phyloP scores from a whole-genome alignment of 1,139 yeast species.

The Debaryomycetaceae sp. region DNA sequence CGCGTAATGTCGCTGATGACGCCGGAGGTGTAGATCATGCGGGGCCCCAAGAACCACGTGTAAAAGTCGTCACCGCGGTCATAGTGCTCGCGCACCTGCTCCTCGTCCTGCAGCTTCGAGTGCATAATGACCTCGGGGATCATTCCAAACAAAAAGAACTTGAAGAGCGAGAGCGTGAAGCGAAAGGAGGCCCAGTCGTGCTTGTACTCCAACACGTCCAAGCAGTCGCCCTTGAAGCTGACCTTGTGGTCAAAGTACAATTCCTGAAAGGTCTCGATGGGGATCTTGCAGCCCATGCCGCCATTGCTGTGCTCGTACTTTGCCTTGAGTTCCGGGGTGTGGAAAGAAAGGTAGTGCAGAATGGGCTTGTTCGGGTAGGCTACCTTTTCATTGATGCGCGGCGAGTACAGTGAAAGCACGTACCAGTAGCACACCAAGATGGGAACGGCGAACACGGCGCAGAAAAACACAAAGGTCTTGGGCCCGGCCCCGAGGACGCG shows the following conservation, averaged over 20 bases:
- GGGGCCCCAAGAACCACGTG: conserved; percentile 88
- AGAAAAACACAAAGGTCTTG: conserved; percentile 51
- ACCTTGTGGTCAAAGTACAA: conserved; percentile 78
- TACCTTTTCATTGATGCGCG: conserved; percentile 73
- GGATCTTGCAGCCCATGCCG: conserved; percentile 66
- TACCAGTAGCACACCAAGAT: conserved; percentile 79
- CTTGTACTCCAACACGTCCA: conserved; percentile 75
- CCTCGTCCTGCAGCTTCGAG: conserved; percentile 90
- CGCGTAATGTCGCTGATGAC: conserved; percentile 58
- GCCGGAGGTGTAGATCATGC: conserved; percentile 92
- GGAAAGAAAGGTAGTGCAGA: conserved; percentile 72
- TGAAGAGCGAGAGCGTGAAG: conserved; percentile 70
- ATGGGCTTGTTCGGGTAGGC: conserved; percentile 69
- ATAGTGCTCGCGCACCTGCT: conserved; percentile 90
- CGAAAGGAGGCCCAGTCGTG: conserved; percentile 86
- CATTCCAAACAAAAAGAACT: conserved; percentile 77
- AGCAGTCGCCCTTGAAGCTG: conserved; percentile 77
- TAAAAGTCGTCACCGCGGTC: conserved; percentile 96
- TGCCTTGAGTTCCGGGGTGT: conserved; percentile 58
- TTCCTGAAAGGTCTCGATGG: conserved; percentile 90
- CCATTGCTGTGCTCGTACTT: conserved; percentile 47
- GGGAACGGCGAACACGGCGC: conserved; percentile 49
- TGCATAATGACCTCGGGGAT: conserved; percentile 90
- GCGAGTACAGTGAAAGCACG: conserved; percentile 62
- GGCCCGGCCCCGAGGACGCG: conserved; percentile 67